Base-by-base conservation (phyloP, 2,329 filamentous ascomycete genomes). In the Xylariaceae sp. region DNA sequence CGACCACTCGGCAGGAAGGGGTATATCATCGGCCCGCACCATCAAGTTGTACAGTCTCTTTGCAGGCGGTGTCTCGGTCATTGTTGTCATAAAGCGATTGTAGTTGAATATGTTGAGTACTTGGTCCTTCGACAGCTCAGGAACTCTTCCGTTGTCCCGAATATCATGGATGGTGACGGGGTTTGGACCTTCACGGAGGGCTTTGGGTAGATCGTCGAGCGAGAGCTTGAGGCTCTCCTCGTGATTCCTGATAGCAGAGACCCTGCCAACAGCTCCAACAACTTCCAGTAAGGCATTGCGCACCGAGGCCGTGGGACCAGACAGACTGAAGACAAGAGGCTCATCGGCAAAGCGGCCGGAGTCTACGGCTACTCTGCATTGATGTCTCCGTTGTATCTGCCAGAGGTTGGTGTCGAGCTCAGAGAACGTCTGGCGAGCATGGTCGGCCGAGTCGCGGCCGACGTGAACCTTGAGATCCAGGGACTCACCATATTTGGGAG, bases 391-490 rank as follows among this genome's bases (percentile, higher is more conserved):
- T 22, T 59, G 52, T 28, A 64, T 62, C 18, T 59, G 57, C 45
- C 54, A 51, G 18, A 66, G 51, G 38, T 56, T 60, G 10, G 58
- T 63, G 47, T 66, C 62, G 18, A 59, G 50, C 6, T 56, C 57
- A 13, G 57, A 60, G 12, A 66, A 54, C 2, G 49, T 11, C 28
- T 51, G 39, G 6, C 55, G 60, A n/a, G 63, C 59, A 40, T 63
- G 55, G 14, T 53, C 56, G 6, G 62, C 60, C 12, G 57, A 52
- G n/a, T 43, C 53, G 42, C 43, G 63, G 16, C 62, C 62, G 28
- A 69, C 58, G n/a, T 58, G 50, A 9, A 67, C 55, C 36, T 60
- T 63, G 48, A 68, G 64, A 50, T 66, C 49, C 28, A 64, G 45
- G 31, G 55, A 48, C 33, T 61, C 52, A 13, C 56, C 61, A 12